Conservation (phyloP, 2,329 filamentous ascomycete genomes). For the Penicillium sp. region DNA sequence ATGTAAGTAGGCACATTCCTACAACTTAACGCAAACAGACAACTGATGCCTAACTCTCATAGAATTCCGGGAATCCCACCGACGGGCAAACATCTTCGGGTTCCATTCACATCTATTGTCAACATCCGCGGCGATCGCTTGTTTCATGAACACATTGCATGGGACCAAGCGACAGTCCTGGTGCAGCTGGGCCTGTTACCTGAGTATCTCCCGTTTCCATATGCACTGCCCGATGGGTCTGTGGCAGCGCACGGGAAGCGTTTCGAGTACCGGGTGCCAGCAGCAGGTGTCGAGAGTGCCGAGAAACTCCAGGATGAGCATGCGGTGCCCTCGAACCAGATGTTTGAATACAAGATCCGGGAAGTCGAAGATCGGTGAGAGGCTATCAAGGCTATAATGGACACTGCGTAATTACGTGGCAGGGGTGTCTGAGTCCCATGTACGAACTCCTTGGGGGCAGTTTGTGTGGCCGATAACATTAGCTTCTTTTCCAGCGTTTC, state of each 20-base stretch:
- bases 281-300: constrained; percentile 56
- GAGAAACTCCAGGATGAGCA: constrained; percentile 54
- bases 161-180: constrained; percentile 66
- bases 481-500: neutral
- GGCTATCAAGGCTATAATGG: no score
- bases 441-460: neutral
- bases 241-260: constrained; percentile 41
- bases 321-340: constrained; percentile 53
- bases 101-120: constrained; percentile 65
- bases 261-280: constrained; percentile 62
- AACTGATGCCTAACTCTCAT: neutral
- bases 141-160: constrained; percentile 69
- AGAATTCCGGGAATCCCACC: constrained; percentile 61
- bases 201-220: constrained; percentile 64
- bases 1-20: constrained; percentile 51
- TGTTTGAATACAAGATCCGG: constrained; percentile 49
- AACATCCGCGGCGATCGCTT: constrained; percentile 67
- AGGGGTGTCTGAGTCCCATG: neutral
- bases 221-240: constrained; percentile 47
- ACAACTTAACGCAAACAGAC: neutral
- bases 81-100: constrained; percentile 53
- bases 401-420: neutral
- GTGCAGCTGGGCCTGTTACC: constrained; percentile 63
- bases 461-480: constrained; percentile 2
- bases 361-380: constrained; percentile 25